A percentile compares a stretch with the other conserved stretches of the same genome.
phyloP scores from a whole-genome alignment of 495 filamentous ascomycete species.

The Trichocladium uniseriatum region DNA sequence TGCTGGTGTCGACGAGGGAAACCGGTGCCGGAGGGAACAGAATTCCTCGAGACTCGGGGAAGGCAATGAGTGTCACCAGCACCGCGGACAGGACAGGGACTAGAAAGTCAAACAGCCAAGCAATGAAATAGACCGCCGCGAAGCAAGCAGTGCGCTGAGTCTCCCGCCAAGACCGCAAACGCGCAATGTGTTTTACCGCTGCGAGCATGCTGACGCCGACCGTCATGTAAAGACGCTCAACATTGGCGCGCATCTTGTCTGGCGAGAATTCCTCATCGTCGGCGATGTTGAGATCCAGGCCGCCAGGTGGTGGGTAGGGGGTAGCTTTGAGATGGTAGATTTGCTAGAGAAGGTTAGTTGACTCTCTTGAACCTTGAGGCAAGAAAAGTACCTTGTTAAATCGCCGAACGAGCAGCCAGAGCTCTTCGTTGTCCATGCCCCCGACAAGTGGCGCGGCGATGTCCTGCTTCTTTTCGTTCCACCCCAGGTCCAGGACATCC shows the following conservation, averaged over 20 bases:
- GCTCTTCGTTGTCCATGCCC: constrained; percentile 70
- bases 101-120: constrained; percentile 72
- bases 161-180: constrained; percentile 76
- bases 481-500: constrained; percentile 61
- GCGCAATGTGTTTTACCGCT: constrained; percentile 61
- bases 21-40: constrained; percentile 72
- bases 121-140: constrained; percentile 56
- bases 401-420: constrained; percentile 70
- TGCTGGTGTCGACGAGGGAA: constrained; percentile 50
- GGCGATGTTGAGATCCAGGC: constrained; percentile 71
- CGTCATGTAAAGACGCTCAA: constrained; percentile 83
- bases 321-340: constrained; percentile 78
- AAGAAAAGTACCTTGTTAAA: constrained; percentile 63
- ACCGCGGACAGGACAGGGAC: constrained; percentile 48
- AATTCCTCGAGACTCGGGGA: constrained; percentile 50
- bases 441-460: constrained; percentile 57
- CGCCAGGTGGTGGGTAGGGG: constrained; percentile 36
- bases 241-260: constrained; percentile 68
- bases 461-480: constrained; percentile 52
- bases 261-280: constrained; percentile 80
- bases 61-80: constrained; percentile 56
- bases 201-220: constrained; percentile 59
- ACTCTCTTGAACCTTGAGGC: no score
- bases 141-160: constrained; percentile 58
- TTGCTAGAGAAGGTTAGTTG: constrained; percentile 46